Conservation (phyloP, 164 flowering plant species). For the Berberis vulgaris region DNA sequence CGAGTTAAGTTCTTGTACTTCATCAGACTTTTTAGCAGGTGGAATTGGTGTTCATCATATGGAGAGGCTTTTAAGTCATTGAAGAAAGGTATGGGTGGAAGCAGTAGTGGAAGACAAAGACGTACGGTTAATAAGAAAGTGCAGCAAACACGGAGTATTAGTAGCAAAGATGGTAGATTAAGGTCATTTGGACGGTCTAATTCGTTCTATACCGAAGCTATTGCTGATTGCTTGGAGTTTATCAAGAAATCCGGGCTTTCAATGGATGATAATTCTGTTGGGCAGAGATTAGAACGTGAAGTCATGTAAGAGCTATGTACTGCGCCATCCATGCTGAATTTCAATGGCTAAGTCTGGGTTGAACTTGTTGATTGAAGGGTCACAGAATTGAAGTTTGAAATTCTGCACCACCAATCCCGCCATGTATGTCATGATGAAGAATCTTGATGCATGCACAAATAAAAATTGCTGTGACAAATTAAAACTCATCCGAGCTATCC, state of each 20-base stretch:
- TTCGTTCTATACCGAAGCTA: constrained; percentile 66
- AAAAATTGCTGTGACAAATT: too few species aligned
- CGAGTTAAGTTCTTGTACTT: constrained; percentile 24
- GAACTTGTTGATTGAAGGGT: too few species aligned
- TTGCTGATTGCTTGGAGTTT: constrained; percentile 73
- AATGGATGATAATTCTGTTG: constrained; percentile 17
- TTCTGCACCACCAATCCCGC: too few species aligned
- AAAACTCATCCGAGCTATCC: too few species aligned
- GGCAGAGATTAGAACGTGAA: too few species aligned
- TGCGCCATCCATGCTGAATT: too few species aligned
- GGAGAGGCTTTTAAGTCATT: constrained; percentile 17
- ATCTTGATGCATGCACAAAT: too few species aligned
- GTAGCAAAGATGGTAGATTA: neutral
- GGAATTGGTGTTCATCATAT: constrained; percentile 18
- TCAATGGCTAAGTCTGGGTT: too few species aligned
- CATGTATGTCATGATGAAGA: too few species aligned
- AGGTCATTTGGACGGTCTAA: constrained; percentile 33
- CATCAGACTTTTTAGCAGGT: constrained; percentile 23
- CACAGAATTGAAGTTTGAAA: too few species aligned
- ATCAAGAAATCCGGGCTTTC: constrained; percentile 46
- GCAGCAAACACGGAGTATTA: too few species aligned
- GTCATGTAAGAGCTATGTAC: too few species aligned
- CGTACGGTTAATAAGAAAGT: neutral
- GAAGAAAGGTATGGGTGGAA: constrained; percentile 9
- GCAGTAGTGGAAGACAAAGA: neutral